These are phyloP conservation scores for Plasmodium ovale DNA, from an alignment of 169 alveolate genomes.

Conservation along the genomic window DNA sequence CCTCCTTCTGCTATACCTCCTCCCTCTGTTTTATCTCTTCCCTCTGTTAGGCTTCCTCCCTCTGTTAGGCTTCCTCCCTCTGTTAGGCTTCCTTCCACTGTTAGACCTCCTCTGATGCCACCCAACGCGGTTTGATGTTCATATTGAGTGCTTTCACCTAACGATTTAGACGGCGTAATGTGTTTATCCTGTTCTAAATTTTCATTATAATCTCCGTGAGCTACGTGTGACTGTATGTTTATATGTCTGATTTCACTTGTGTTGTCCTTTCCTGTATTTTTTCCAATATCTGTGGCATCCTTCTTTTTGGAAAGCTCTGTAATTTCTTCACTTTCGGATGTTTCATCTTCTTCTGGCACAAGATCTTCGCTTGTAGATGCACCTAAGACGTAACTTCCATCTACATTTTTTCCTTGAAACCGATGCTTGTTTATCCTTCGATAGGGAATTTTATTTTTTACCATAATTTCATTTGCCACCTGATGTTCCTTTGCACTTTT, in stretches of 20 bases:
- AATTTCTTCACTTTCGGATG: background rate
- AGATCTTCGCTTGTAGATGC: background rate
- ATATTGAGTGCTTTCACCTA: background rate
- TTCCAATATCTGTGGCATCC: background rate
- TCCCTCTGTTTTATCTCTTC: background rate
- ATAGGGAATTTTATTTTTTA: background rate
- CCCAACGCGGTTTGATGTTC: too few relatives aligned
- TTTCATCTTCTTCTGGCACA: slow-evolving; percentile 6
- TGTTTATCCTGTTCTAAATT: too few relatives aligned
- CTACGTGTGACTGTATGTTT: too few relatives aligned
- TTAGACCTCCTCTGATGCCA: too few relatives aligned
- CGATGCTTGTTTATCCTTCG: background rate
- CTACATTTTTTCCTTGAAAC: background rate
- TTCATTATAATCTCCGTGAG: too few relatives aligned
- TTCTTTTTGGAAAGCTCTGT: background rate
- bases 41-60: too few relatives aligned
- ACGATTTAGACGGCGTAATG: too few relatives aligned
- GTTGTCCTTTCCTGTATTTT: background rate
- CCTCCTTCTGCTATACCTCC: background rate
- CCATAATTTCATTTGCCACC: background rate
- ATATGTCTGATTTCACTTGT: background rate
- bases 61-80: too few relatives aligned
- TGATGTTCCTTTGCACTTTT: background rate
- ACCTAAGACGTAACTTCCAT: background rate
- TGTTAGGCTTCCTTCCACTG: too few relatives aligned